Percentiles rank a stretch among this genome's conserved stretches.
Conservation (phyloP, 2,329 filamentous ascomycete genomes). For the Exophiala bonariae region DNA sequence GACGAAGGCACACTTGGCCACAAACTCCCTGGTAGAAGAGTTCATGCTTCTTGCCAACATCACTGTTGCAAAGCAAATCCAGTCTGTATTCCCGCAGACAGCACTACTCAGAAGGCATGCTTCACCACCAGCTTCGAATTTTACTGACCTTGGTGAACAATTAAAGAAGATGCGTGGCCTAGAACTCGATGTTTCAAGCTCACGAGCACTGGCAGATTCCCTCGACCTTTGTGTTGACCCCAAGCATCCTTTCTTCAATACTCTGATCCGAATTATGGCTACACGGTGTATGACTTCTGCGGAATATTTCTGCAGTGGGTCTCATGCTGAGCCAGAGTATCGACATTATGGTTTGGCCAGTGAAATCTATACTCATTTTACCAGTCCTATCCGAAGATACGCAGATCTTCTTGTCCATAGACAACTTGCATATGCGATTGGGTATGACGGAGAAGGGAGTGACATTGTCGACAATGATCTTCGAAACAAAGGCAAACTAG, state of each 20-base stretch:
- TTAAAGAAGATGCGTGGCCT: conserved; percentile 82
- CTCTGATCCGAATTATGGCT: conserved; percentile 92
- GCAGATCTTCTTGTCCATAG: conserved; percentile 94
- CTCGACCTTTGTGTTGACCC: conserved; percentile 81
- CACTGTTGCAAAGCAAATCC: conserved; percentile 86
- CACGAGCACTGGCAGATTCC: conserved; percentile 88
- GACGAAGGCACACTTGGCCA: conserved; percentile 90
- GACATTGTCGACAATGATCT: conserved; percentile 76
- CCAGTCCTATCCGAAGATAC: conserved; percentile 93
- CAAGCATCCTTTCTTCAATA: conserved; percentile 94
- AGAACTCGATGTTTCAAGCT: conserved; percentile 79
- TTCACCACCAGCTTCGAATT: conserved; percentile 91
- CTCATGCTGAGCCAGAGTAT: conserved; percentile 90
- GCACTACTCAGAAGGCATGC: conserved; percentile 90
- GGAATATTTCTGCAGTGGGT: conserved; percentile 96
- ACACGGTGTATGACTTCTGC: conserved; percentile 99
- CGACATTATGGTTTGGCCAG: conserved; percentile 94
- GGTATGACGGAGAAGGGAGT: conserved; percentile 63
- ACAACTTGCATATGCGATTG: conserved; percentile 92
- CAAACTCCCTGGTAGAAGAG: conserved; percentile 96
- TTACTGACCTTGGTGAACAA: conserved; percentile 89
- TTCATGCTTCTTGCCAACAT: conserved; percentile 99
- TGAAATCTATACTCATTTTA: conserved; percentile 98
- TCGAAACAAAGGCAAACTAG: conserved; percentile 78
- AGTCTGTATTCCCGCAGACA: conserved; percentile 90